Evolutionary conservation across 441 rosid species (phyloP), one percentile per base, ranked within the genome.

Genomic region (Pelargonium cotyledonis): DNA sequence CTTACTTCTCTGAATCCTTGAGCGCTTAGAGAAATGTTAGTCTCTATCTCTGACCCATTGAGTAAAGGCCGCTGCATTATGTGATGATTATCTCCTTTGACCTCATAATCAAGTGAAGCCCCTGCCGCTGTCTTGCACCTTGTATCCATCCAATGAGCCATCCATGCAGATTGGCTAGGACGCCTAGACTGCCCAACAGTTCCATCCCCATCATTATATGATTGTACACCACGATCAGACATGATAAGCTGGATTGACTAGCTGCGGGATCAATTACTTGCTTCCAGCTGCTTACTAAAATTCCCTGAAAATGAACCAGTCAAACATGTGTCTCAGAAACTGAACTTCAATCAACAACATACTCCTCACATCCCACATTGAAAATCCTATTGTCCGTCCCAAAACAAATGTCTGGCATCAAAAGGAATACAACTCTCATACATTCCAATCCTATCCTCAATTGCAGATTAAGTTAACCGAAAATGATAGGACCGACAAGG

Each of bases 111-210:
- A 35, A 43, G 62, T 4, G 68, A 47, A 65, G 68, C 69, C 31
- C 23, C 69, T 63, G 68, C 21, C 55, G 65, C 76, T 57, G 77
- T 57, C 46, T 69, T 77, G 71, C 43, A 70, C 63, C 74, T 69
- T 26, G 80, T 10, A 10, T 2, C 83, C 55, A 19, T 76, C 90
- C 86, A 82, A 61, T 65, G 90, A 82, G 81, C 80, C 81, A 84
- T 78, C 89, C 89, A 86, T 19, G 40, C 72, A 65, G 84, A 76
- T 65, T 81, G 81, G 72, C 21, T 11, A 67, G 79, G 67, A 68
- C 61, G 79, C 68, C 51, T 18, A 10, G 83, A 78, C 67, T 74
- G 70, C 62, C 73, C 73, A 57, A 62, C 60, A 4, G 19, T 43
- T 63, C 72, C 80, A 65, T 77, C 70, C 19, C 66, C 65, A 55